Evolutionary conservation across 73 alveolate genomes (phyloP).

Genomic region (Breviolum minutum): DNA sequence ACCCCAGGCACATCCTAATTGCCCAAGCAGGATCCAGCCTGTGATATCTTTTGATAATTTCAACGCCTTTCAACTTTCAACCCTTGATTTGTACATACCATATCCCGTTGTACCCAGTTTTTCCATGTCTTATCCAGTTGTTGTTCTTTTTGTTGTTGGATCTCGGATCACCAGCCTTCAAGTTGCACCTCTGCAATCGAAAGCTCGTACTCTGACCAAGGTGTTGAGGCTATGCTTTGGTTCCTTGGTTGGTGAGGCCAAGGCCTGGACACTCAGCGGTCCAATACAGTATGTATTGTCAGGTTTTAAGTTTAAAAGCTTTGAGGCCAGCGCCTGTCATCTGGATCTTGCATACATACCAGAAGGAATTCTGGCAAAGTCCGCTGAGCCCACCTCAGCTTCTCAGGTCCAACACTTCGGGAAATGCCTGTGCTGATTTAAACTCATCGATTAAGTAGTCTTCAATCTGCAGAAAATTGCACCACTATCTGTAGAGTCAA

Average conservation of each 20-base stretch:
- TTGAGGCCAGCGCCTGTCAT: slow-evolving; percentile 26
- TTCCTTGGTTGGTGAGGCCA: slow-evolving; percentile 11
- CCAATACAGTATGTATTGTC: not conserved
- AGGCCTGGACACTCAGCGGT: not conserved
- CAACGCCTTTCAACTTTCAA: not conserved
- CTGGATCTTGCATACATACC: slow-evolving; percentile 79
- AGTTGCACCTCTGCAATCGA: slow-evolving; percentile 91
- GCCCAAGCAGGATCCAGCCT: not conserved
- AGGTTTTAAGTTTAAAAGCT: not conserved
- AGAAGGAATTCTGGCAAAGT: slow-evolving; percentile 89
- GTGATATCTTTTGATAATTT: not conserved
- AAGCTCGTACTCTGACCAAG: slow-evolving; percentile 84
- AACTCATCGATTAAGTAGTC: too few species aligned
- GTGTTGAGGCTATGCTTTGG: slow-evolving; percentile 60
- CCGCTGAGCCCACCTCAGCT: slow-evolving; percentile 82
- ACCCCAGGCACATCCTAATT: not conserved
- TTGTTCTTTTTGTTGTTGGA: too few species aligned
- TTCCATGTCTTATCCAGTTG: not conserved
- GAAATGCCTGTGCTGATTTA: not conserved
- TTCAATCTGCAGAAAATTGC: too few species aligned
- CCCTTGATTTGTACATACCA: too few species aligned
- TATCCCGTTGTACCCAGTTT: too few species aligned
- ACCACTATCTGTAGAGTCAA: not conserved
- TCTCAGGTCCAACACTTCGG: not conserved
- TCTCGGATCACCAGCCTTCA: slow-evolving; percentile 24